phyloP scores from a whole-genome alignment of 164 flowering plant species.

The Euptelea pleiosperma region DNA sequence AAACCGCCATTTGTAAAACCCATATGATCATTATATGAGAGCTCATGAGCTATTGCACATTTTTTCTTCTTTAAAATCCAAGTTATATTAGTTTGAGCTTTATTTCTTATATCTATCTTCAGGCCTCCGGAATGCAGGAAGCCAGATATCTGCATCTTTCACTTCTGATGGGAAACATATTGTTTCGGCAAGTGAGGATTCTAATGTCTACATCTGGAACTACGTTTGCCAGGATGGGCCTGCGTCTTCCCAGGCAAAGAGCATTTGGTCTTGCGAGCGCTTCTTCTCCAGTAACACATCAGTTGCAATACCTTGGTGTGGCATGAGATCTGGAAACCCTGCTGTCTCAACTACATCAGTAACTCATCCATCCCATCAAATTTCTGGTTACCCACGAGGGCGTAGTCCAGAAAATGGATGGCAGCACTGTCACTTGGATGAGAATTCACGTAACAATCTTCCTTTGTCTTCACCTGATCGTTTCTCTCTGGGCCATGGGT shows the following conservation, averaged over 20 bases:
- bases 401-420: conserved; percentile 16
- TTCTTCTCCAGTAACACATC: conserved; percentile 54
- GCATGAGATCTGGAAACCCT: conserved; percentile 26
- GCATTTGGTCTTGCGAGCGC: conserved; percentile 48
- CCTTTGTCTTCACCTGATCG: conserved; percentile 38
- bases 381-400: conserved; percentile 6
- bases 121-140: conserved; percentile 48
- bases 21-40: neutral
- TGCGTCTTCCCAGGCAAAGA: conserved; percentile 33
- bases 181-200: conserved; percentile 66
- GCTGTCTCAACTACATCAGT: conserved; percentile 16
- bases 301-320: conserved; percentile 80
- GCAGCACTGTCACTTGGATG: conserved; percentile 19
- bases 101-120: conserved; percentile 7
- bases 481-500: conserved; percentile 41
- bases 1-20: too few relatives aligned
- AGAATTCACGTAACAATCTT: conserved; percentile 19
- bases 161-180: conserved; percentile 70
- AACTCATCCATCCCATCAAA: conserved; percentile 20
- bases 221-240: conserved; percentile 28
- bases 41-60: neutral
- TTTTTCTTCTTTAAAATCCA: neutral
- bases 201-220: conserved; percentile 67
- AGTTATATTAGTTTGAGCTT: neutral
- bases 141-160: conserved; percentile 60